phyloP scores from a whole-genome alignment of 257 asterid genomes.

The Verbena officinalis region DNA sequence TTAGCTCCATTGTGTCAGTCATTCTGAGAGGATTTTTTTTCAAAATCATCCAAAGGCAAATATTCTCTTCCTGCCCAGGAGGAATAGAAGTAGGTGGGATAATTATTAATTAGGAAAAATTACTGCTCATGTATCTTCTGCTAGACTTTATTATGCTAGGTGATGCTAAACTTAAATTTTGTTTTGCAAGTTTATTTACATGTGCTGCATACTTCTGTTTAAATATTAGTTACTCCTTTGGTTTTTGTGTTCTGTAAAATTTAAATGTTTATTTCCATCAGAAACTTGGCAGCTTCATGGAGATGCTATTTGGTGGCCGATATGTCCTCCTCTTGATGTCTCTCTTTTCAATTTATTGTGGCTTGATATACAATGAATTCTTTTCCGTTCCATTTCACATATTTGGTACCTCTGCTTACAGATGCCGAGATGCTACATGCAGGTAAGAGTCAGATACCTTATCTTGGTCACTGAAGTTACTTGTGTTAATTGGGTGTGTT shows the following conservation, averaged over 20 bases:
- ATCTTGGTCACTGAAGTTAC: conserved; percentile 20
- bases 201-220: conserved; percentile 12
- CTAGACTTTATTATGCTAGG: conserved; percentile 6
- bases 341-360: conserved; percentile 91
- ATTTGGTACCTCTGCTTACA: conserved; percentile 92
- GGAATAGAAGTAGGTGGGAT: conserved; percentile 10
- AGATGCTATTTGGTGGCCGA: conserved; percentile 98
- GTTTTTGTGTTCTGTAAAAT: conserved; percentile 8
- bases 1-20: conserved; percentile 13
- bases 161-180: conserved; percentile 10
- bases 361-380: conserved; percentile 95
- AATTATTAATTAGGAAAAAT: not conserved
- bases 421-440: conserved; percentile 91
- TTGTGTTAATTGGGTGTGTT: conserved; percentile 1
- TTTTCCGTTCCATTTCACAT: conserved; percentile 97
- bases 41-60: not conserved
- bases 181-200: not conserved
- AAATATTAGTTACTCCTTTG: conserved; percentile 12
- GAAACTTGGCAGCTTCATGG: conserved; percentile 99
- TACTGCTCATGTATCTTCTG: not conserved
- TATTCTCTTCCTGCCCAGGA: not conserved
- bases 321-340: conserved; percentile 94
- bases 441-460: conserved; percentile 53
- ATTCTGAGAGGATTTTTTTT: not conserved
- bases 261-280: conserved; percentile 43